phyloP scores from a whole-genome alignment of 345 rosid genomes.

The Citrus unshiu region DNA sequence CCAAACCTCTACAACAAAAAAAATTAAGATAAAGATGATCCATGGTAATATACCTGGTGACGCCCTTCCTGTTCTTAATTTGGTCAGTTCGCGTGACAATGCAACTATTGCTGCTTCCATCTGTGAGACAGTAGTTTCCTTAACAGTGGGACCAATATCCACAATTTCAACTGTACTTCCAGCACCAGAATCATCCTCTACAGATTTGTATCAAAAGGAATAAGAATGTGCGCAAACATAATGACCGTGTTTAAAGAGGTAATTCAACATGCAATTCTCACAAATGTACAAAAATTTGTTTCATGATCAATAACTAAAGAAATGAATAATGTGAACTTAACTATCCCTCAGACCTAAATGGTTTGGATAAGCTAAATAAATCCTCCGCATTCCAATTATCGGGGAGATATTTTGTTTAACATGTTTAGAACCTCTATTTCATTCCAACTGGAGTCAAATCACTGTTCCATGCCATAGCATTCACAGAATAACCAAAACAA shows the following conservation, averaged over 20 bases:
- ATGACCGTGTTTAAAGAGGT: not conserved
- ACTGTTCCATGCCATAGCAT: not conserved
- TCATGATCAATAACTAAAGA: not conserved
- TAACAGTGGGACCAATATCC: slow-evolving; percentile 71
- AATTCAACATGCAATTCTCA: not conserved
- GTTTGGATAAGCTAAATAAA: not conserved
- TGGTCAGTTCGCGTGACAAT: slow-evolving; percentile 66
- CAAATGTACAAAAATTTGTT: not conserved
- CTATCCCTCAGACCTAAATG: not conserved
- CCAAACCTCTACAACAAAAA: not conserved
- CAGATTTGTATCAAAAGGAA: slow-evolving; percentile 10
- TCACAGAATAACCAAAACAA: too few relatives aligned
- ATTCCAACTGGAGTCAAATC: not conserved
- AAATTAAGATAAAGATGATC: not conserved
- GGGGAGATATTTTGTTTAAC: not conserved
- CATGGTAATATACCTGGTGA: slow-evolving; percentile 47
- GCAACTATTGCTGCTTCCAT: slow-evolving; percentile 93
- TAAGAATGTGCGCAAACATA: not conserved
- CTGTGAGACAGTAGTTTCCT: slow-evolving; percentile 59
- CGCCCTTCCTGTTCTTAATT: slow-evolving; percentile 87
- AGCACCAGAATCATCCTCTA: slow-evolving; percentile 73
- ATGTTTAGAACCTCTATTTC: not conserved
- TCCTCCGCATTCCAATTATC: not conserved
- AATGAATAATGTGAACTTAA: not conserved
- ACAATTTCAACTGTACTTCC: slow-evolving; percentile 43